Conservation (phyloP, 176 grass and related monocot species). For the Pontederia paniculata region DNA sequence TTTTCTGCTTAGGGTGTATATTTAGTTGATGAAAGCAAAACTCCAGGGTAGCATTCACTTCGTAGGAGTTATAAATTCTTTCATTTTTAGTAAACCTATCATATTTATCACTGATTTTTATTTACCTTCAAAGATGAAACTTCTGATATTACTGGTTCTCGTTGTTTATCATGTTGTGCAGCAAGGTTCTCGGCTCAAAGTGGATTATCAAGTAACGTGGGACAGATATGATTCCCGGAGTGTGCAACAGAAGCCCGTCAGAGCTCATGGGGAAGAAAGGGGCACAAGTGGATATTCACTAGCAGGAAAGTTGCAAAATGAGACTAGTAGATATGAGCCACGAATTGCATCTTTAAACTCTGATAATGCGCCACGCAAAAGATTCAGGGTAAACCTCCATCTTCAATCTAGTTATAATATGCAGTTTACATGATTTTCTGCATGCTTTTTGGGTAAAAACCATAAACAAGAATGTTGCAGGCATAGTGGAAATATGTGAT, state of each 20-base stretch:
- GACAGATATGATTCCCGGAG: slow-evolving; percentile 57
- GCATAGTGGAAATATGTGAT: too few species aligned
- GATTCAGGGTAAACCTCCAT: slow-evolving; percentile 68
- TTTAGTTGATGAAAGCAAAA: too few species aligned
- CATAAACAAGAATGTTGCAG: too few species aligned
- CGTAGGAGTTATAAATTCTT: too few species aligned
- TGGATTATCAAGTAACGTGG: slow-evolving; percentile 87
- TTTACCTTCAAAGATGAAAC: neutral
- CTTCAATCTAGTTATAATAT: neutral
- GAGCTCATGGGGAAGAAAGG: slow-evolving; percentile 29
- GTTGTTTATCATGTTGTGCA: slow-evolving; percentile 20
- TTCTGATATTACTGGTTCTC: slow-evolving; percentile 5
- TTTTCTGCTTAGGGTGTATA: too few species aligned
- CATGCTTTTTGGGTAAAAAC: too few species aligned
- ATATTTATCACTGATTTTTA: neutral
- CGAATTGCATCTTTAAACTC: slow-evolving; percentile 26
- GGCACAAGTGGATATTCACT: slow-evolving; percentile 16
- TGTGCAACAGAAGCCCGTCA: slow-evolving; percentile 28
- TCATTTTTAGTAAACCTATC: too few species aligned
- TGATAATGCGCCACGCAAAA: slow-evolving; percentile 42
- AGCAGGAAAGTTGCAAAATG: slow-evolving; percentile 31
- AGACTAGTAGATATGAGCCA: slow-evolving; percentile 13
- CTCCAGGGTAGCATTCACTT: too few species aligned
- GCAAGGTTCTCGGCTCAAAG: slow-evolving; percentile 80
- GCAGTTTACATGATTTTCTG: too few species aligned